Evolutionary conservation across 2,329 filamentous ascomycete genomes (phyloP).

Genomic region (Lachnellula suecica): DNA sequence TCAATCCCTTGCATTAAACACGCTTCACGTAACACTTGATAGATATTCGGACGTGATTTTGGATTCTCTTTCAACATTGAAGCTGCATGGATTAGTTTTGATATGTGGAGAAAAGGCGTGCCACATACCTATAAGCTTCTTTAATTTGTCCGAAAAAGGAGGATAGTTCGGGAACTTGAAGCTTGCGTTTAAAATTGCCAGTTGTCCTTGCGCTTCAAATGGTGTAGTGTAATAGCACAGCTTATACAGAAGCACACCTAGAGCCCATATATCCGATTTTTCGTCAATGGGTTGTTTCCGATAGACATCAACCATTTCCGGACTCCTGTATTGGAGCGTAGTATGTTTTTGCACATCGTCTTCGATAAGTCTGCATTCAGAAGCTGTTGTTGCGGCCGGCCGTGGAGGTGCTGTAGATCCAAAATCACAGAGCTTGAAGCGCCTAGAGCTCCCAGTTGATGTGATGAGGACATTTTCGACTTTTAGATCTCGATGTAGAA

Average conservation of each 20-base stretch:
- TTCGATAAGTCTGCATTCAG: slow-evolving; percentile 88
- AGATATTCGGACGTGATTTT: slow-evolving; percentile 79
- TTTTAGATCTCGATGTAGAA: slow-evolving; percentile 93
- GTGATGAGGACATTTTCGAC: slow-evolving; percentile 94
- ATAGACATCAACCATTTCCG: slow-evolving; percentile 99
- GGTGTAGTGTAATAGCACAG: slow-evolving; percentile 99
- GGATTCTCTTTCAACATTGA: slow-evolving; percentile 90
- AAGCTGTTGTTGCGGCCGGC: slow-evolving; percentile 80
- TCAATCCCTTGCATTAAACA: slow-evolving; percentile 87
- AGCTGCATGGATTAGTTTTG: slow-evolving; percentile 46
- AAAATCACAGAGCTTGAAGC: slow-evolving; percentile 98
- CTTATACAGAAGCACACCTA: slow-evolving; percentile 95
- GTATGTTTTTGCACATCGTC: slow-evolving; percentile 97
- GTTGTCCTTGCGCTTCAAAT: slow-evolving; percentile 95
- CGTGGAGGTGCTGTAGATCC: slow-evolving; percentile 84
- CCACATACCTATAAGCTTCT: slow-evolving; percentile 81
- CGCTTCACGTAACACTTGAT: slow-evolving; percentile 83
- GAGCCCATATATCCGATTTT: slow-evolving; percentile 95
- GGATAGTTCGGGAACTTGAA: slow-evolving; percentile 91
- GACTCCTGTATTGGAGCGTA: slow-evolving; percentile 94
- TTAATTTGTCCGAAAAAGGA: slow-evolving; percentile 83
- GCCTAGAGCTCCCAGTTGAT: slow-evolving; percentile 58
- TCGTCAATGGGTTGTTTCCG: slow-evolving; percentile 95
- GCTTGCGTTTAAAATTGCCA: slow-evolving; percentile 93
- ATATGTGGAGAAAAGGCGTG: neutral